Evolutionary conservation across 805 yeast species (phyloP).

Genomic region (Monosporozyma siamensis): DNA sequence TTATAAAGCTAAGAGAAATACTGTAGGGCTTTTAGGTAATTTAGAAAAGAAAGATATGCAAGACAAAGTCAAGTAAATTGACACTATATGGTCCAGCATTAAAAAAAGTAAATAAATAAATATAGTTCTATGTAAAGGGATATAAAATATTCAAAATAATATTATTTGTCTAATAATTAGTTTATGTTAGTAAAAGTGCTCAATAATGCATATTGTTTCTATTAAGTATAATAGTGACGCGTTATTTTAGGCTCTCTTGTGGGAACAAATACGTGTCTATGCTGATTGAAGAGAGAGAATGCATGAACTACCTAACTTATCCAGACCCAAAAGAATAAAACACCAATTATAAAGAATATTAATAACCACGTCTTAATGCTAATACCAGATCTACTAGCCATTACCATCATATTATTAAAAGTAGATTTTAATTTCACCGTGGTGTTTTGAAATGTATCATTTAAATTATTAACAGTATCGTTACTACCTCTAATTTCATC

Average conservation of each 20-base stretch:
- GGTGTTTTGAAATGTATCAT: constrained; percentile 39
- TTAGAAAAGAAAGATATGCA: neutral
- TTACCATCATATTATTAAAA: constrained; percentile 46
- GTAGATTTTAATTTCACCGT: constrained; percentile 42
- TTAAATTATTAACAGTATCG: constrained; percentile 35
- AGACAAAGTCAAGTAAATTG: too few species aligned
- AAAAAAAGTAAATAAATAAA: too few species aligned
- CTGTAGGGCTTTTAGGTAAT: constrained; percentile 14
- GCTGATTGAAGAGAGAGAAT: too few species aligned
- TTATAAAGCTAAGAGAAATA: constrained; percentile 20
- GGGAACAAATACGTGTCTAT: too few species aligned
- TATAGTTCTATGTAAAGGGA: too few species aligned
- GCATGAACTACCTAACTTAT: constrained; percentile 15
- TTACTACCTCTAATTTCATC: constrained; percentile 51
- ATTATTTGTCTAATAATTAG: too few species aligned
- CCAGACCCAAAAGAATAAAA: constrained; percentile 47
- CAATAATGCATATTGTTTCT: too few species aligned
- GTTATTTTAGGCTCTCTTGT: too few species aligned
- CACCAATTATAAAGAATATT: constrained; percentile 38
- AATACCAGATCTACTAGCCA: constrained; percentile 59
- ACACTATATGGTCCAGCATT: too few species aligned
- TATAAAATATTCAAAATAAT: too few species aligned
- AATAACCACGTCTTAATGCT: constrained; percentile 53
- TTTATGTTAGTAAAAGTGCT: too few species aligned
- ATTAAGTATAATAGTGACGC: too few species aligned